These are phyloP conservation scores for Artemisia argyi DNA, from an alignment of 129 eudicot genomes.

Conservation along the genomic window DNA sequence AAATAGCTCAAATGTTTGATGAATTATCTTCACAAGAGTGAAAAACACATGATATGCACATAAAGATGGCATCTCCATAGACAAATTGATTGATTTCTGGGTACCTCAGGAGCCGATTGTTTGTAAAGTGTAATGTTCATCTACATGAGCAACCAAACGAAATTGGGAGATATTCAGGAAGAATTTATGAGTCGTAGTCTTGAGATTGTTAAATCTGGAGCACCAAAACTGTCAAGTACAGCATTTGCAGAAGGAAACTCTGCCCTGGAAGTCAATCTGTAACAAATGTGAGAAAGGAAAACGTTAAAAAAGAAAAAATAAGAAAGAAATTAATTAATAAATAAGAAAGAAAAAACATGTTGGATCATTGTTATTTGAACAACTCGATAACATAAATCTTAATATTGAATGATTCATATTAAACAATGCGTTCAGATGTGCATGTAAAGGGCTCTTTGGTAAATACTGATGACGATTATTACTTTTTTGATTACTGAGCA, in stretches of 20 bases:
- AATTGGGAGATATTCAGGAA: slow-evolving; percentile 31
- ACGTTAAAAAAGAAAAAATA: no score
- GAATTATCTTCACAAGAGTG: neutral
- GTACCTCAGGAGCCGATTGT: neutral
- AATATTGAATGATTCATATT: neutral
- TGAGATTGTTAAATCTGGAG: slow-evolving; percentile 73
- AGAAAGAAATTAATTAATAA: no score
- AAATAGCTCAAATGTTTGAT: neutral
- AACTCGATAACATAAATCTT: neutral
- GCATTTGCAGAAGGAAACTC: slow-evolving; percentile 79
- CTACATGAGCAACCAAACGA: neutral
- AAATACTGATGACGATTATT: neutral
- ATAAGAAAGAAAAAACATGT: neutral
- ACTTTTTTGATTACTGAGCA: neutral
- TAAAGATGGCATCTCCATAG: slow-evolving; percentile 6
- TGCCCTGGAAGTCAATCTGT: slow-evolving; percentile 76
- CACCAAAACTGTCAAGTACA: slow-evolving; percentile 78
- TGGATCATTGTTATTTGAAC: neutral
- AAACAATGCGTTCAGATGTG: neutral
- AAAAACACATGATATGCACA: slow-evolving; percentile 21
- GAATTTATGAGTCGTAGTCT: slow-evolving; percentile 45
- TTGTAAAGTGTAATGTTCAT: neutral
- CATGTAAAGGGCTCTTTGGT: neutral
- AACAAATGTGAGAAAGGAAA: slow-evolving; percentile 1
- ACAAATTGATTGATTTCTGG: neutral